Evolutionary conservation across 257 asterid genomes (phyloP), one percentile per base, ranked within the genome.

Genomic region (Solanum chmielewskii): DNA sequence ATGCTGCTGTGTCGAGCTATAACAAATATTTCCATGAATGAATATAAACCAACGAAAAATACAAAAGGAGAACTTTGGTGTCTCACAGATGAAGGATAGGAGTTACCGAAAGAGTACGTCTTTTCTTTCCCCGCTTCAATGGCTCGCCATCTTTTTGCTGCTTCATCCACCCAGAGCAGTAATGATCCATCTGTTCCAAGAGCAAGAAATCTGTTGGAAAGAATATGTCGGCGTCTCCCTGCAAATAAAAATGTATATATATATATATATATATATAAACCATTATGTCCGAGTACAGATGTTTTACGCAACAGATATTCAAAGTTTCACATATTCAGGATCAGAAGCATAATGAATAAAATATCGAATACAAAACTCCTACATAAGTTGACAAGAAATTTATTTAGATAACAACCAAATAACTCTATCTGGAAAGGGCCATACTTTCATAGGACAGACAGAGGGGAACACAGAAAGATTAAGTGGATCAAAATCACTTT

Each of bases 211-310:
- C 97, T n/a, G 99, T 97, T 12, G 99, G 98, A 82, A 97, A 97
- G 92, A 97, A 97, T 90, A 97, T 96, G 89, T 96, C 98, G 52
- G 99, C 99, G 83, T 97, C 99, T 78, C 99, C 99, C 99, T 95
- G 92, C 89, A 68, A 85, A 89, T 52, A 84, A 88, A 73, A 25
- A 85, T n/a, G 25, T 59, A 47, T 4, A 47, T 1, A 29, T 66
- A 85, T n/a, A 47, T 66, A 85, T n/a, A 47, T 27, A 27, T 27
- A 29, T 45, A 77, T n/a, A 41, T 44, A 39, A 35, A 5, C 31
- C 64, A 18, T 29, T 29, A 6, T 15, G 1, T 29, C 68, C 84
- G 47, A 45, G 27, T 29, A 27, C 68, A 80, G 85, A 29, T 47
- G 85, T 27, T 47, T 18, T 47, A 80, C 29, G 29, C 18, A 2